Evolutionary conservation across 176 grass and related monocot genomes (phyloP).

Genomic region (Themeda triandra): DNA sequence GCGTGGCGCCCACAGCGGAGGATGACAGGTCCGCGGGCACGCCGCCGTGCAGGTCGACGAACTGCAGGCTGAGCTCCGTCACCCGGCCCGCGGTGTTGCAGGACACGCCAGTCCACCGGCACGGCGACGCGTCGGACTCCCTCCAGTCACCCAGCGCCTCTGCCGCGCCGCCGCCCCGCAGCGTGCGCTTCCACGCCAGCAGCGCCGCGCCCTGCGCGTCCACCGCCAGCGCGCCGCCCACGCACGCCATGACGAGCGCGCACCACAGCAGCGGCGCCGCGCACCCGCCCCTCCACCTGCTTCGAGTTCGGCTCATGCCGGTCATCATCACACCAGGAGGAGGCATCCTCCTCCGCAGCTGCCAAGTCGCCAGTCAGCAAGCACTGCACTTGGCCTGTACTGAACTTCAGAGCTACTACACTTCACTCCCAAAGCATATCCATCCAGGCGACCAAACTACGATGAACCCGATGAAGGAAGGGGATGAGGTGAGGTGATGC

Average conservation of each 20-base stretch:
- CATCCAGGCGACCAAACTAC: not conserved
- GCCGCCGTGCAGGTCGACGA: conserved; percentile 53
- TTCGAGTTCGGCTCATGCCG: not conserved
- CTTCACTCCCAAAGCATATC: not conserved
- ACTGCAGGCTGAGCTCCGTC: conserved; percentile 57
- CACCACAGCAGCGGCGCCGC: conserved; percentile 9
- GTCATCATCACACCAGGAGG: conserved; percentile 11
- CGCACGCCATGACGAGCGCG: conserved; percentile 24
- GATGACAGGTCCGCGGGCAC: conserved; percentile 42
- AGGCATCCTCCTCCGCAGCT: conserved; percentile 1
- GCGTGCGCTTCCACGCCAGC: conserved; percentile 61
- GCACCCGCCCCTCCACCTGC: conserved; percentile 10
- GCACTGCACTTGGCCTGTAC: not conserved
- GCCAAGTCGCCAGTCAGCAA: not conserved
- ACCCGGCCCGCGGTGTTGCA: conserved; percentile 53
- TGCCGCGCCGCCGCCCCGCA: conserved; percentile 22
- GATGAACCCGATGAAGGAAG: not conserved
- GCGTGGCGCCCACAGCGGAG: conserved; percentile 40
- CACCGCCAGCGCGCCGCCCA: conserved; percentile 19
- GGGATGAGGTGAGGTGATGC: conserved; percentile 12
- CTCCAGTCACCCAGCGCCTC: conserved; percentile 43
- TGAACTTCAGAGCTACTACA: not conserved
- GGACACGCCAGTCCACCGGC: conserved; percentile 66
- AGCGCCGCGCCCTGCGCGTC: conserved; percentile 68
- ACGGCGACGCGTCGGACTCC: conserved; percentile 41